Evolutionary conservation across 2,329 filamentous ascomycete species (phyloP), one percentile per base, ranked within the genome.

Genomic region (Ceratocystis lukuohia): DNA sequence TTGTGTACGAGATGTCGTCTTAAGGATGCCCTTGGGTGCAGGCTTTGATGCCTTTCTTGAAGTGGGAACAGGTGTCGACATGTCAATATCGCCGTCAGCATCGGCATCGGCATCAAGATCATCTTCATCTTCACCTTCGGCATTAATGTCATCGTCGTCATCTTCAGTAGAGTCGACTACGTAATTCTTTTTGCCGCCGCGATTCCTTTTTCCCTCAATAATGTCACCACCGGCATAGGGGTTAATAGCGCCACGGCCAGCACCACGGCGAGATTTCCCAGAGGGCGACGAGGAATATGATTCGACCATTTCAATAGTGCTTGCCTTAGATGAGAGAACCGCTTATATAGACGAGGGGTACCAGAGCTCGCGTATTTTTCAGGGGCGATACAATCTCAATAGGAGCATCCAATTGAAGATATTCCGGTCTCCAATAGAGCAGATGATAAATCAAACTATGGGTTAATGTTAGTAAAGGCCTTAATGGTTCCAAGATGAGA

Each of bases 101-200:
- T 77, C 73, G 12, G 75, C 75, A 3, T 76, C 76, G 0, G 74
- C 76, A 3, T 76, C 76, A 22, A 73, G 3, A 41, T 41, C 73
- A 6, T 74, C 74, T 5, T 71, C 72, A 1, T 75, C 77, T 2
- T 77, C 77, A 17, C 37, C 37, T 4, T 77, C 76, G 12, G 77
- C 77, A 7, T 76, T 78, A 8, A 69, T 69, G 2, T 69, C 71
- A 1, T 78, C 78, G 2, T 78, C 77, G 28, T 78, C 77, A n/a
- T 79, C 77, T 46, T 76, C 77, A 65, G 79, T 80, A 46, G 80
- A 82, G 69, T 84, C 82, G 28, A 85, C 80, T 45, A 84, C 80
- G 65, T 85, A 85, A 70, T 79, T 84, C 74, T 84, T 84, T 74
- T 83, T 82, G 20, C 77, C 78, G 5, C 79, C 80, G 7, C 82